Evolutionary conservation across 176 grass and related monocot genomes (phyloP), one percentile per base, ranked within the genome.

Genomic region (Microstegium vimineum): DNA sequence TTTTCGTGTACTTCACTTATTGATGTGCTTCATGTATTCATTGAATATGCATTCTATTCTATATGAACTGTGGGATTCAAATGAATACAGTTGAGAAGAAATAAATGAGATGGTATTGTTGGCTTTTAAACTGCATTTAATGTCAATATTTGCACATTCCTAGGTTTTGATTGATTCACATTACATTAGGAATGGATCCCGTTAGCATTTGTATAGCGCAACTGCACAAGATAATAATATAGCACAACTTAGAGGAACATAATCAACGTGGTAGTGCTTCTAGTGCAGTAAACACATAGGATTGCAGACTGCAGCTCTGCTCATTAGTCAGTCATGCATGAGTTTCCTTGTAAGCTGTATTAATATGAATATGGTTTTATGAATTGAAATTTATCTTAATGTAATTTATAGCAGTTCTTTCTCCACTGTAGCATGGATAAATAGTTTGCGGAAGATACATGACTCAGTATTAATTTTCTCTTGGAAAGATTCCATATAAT

Each of bases 281-380:
- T 20, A 56, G 23, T 36, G 31, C n/a, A 35, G 15, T 54, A 69
- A 80, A 67, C 5, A 69, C 45, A 36, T 60, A 62, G 64, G 15
- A 13, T 37, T 69, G 22, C 34, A 38, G 22, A 80, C 12, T 43
- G 64, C 15, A 20, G 64, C 8, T 35, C 64, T 66, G 22, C 15
- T 16, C 31, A 32, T 51, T 34, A 52, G 22, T 5, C 63, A 66
- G 43, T 68, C 37, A 68, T 68, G n/a, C 8, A 36, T 35, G 35
- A 38, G n/a, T 80, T 52, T 68, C 63, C 22, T 65, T 65, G 60
- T 78, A 65, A 78, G 40, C 10, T 46, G 26, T 76, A 76, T 8
- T 4, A 1, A 26, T 37, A 69, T 80, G 32, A n/a, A 52, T 66
- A 80, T 26, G 2, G 77, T 49, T 47, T 68, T 15, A 32, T 35